These are phyloP conservation scores for Tuctoria greenei DNA, from an alignment of 176 grass and related monocot genomes.

Conservation along the genomic window DNA sequence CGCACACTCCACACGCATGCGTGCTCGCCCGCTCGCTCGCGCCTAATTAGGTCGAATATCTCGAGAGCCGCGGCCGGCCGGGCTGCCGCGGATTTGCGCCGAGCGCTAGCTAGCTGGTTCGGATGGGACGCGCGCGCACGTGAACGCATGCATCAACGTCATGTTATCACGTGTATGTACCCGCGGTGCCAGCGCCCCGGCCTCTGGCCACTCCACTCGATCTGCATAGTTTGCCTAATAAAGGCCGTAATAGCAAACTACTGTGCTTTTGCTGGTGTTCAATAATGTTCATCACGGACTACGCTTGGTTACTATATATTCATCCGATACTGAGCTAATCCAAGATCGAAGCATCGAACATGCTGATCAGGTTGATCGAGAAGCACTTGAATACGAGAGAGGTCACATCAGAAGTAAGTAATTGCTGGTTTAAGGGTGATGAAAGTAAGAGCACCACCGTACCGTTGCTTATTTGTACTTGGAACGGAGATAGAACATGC, in stretches of 20 bases:
- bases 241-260: neutral
- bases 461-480: slow-evolving; percentile 6
- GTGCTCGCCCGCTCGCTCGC: too few species aligned
- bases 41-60: slow-evolving; percentile 45
- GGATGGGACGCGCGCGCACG: slow-evolving; percentile 44
- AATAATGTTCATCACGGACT: neutral
- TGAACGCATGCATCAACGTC: slow-evolving; percentile 27
- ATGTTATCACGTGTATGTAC: slow-evolving; percentile 27
- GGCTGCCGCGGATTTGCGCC: slow-evolving; percentile 24
- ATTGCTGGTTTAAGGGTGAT: slow-evolving; percentile 13
- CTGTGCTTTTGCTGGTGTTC: too few species aligned
- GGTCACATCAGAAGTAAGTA: slow-evolving; percentile 32
- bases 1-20: slow-evolving; percentile 19
- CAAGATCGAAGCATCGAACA: neutral
- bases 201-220: neutral
- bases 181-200: neutral
- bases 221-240: neutral
- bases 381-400: neutral
- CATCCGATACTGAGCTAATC: neutral
- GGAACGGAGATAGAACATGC: slow-evolving; percentile 1
- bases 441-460: neutral
- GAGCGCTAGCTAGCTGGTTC: neutral
- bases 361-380: neutral
- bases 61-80: slow-evolving; percentile 43
- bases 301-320: neutral